phyloP scores from a whole-genome alignment of 441 rosid species.

The Heliophila coronopifolia region DNA sequence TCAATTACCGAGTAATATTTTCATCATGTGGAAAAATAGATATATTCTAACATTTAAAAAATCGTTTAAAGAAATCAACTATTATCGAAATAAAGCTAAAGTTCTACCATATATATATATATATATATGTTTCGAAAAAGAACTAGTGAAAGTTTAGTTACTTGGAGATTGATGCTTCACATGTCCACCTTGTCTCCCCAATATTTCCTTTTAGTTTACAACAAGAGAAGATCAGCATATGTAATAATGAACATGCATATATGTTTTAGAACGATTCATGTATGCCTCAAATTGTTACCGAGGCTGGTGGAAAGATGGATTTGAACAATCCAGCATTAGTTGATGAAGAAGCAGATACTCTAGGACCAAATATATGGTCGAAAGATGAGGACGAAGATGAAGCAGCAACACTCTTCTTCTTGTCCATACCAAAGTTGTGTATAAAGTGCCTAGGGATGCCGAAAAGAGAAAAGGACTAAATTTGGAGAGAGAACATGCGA shows the following conservation, averaged over 20 bases:
- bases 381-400: constrained; percentile 21
- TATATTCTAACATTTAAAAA: no score
- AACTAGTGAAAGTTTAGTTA: constrained; percentile 9
- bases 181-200: constrained; percentile 28
- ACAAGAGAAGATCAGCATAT: not conserved
- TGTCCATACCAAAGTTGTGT: constrained; percentile 25
- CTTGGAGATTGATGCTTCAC: constrained; percentile 25
- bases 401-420: constrained; percentile 21
- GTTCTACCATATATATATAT: no score
- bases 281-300: constrained; percentile 14
- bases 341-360: constrained; percentile 22
- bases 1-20: no score
- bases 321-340: constrained; percentile 22
- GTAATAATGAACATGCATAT: constrained; percentile 11
- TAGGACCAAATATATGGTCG: constrained; percentile 31
- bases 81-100: not conserved
- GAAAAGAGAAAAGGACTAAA: constrained; percentile 26
- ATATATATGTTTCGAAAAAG: not conserved
- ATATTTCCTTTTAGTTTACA: constrained; percentile 20
- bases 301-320: constrained; percentile 30
- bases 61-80: not conserved
- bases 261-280: constrained; percentile 7
- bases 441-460: constrained; percentile 7
- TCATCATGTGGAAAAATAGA: not conserved
- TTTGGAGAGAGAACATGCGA: constrained; percentile 22